phyloP scores from a whole-genome alignment of 2,329 filamentous ascomycete species.

The Arthrobotrys conoides region DNA sequence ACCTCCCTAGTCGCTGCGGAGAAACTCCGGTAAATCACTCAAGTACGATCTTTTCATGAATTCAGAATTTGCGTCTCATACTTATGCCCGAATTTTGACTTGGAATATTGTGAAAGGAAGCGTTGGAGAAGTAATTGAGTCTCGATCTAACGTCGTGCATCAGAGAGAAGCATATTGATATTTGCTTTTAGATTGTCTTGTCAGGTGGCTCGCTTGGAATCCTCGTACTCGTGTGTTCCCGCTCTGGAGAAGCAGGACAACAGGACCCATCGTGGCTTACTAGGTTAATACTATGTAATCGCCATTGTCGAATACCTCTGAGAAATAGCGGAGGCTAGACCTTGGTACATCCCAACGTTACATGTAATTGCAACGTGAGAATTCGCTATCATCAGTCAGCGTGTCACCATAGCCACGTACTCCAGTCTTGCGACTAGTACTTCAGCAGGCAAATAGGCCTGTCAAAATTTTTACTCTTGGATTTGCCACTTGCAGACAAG shows the following conservation, averaged over 20 bases:
- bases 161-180: conserved; percentile 15
- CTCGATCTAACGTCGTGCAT: background rate
- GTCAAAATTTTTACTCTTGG: conserved; percentile 11
- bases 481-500: conserved; percentile 47
- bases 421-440: background rate
- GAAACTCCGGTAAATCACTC: conserved; percentile 61
- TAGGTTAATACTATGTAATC: conserved; percentile 27
- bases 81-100: conserved; percentile 6
- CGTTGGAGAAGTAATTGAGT: background rate
- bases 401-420: conserved; percentile 26
- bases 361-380: conserved; percentile 50
- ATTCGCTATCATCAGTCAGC: background rate
- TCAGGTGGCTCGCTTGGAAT: conserved; percentile 54
- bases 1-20: conserved; percentile 50
- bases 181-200: conserved; percentile 43
- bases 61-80: background rate
- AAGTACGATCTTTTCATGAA: background rate
- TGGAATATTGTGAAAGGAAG: conserved; percentile 8
- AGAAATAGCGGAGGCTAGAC: conserved; percentile 19
- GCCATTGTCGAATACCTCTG: conserved; percentile 26
- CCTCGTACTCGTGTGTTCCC: conserved; percentile 61
- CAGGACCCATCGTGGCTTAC: conserved; percentile 41
- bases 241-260: conserved; percentile 50
- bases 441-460: background rate
- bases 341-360: conserved; percentile 24